Evolutionary conservation across 306 rosid species (phyloP), one percentile per base, ranked within the genome.

Genomic region (Pachyrhizus erosus): DNA sequence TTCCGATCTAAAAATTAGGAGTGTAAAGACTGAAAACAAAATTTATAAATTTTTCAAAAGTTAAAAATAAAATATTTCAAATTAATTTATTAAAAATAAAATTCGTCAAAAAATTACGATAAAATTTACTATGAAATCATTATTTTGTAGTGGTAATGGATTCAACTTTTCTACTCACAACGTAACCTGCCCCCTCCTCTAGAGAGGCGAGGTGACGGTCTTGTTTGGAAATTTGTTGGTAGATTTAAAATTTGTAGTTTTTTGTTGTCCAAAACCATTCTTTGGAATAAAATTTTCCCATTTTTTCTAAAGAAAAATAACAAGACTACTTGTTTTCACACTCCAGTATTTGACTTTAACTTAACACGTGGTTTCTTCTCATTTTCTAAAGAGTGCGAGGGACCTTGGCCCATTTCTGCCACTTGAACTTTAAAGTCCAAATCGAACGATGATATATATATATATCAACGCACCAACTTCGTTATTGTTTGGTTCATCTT

Each of bases 261-360:
- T 37, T 37, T 37, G 10, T 21, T 21, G 21, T 2, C n/a, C n/a
- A n/a, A 49, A 18, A 23, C 5, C 21, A 14, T 31, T 75, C 5
- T 14, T 69, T 27, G 27, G 9, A 75, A 55, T 17, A 9, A 80
- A 40, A 20, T 7, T 27, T n/a, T 26, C 4, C 13, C 5, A 7
- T 20, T 76, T 39, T 31, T 68, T 24, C 15, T 39, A 3, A 42
- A 2, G 13, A 5, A 26, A 17, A 17, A 15, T 46, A 54, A 26
- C 45, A 21, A 29, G 20, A 40, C n/a, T 60, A 64, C 29, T 72
- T 46, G 73, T 21, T 39, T 74, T 74, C 70, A 51, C 76, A 74
- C 48, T 7, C 1, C 15, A 33, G 29, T 54, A 9, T 23, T 21
- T 37, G 43, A 71, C 64, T 80, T 61, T 17, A 26, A 21, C 33